Evolutionary conservation across 148 eudicot genomes (phyloP), one percentile per base, ranked within the genome.

Genomic region (Diospyros lotus): DNA sequence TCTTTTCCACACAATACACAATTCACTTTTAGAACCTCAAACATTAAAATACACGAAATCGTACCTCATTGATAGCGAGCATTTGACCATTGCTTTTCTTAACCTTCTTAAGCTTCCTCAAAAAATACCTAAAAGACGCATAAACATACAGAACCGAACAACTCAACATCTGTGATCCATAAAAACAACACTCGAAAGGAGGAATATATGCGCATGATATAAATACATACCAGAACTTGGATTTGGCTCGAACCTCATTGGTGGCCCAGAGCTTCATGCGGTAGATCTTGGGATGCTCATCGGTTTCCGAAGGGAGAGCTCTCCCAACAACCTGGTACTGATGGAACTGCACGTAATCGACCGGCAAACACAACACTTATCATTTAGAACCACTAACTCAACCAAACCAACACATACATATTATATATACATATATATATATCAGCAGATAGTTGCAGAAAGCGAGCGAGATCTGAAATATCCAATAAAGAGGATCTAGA

Each of bases 21-120:
- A 28, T 28, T 28, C 28, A 28, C 28, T 28, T 28, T 28, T 28
- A 28, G 28, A 28, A 28, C 28, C 28, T 28, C 28, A 28, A 28
- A 28, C 28, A 28, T 28, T 28, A 28, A 28, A 28, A 28, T 28
- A 28, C 28, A 28, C 28, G 28, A 28, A 28, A 28, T 28, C 28
- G 28, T 70, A 92, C 98, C 97, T 94, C 98, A 56, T 94, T 94
- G 79, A 90, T 90, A 40, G 97, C 91, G 12, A 94, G 98, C 71
- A 94, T 77, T 46, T 94, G 98, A 38, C 98, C 98, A 75, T 86
- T 87, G 82, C 93, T 88, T 85, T 94, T 94, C 91, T 94, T 94
- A 12, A 94, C 98, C 88, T 90, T 94, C 85, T 94, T 94, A 58
- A 91, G 89, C 93, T 94, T 94, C 95, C 98, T 94, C 87, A 94